Percentiles rank a stretch among this genome's conserved stretches.
Evolutionary conservation across 306 rosid species (phyloP).

Genomic region (Pueraria montana): DNA sequence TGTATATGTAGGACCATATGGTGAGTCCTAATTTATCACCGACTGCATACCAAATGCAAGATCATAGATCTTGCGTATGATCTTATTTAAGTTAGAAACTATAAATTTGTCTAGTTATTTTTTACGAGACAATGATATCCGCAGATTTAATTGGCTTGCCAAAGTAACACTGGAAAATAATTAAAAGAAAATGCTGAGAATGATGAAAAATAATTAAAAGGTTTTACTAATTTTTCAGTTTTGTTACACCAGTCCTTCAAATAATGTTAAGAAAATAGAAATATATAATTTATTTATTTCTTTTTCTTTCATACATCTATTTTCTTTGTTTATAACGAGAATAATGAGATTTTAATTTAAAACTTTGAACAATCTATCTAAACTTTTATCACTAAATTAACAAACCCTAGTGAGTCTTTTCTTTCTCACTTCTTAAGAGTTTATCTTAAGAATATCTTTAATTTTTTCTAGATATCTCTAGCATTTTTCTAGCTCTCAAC

Average conservation of each 20-base stretch:
- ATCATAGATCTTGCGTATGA: neutral
- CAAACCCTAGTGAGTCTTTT: neutral
- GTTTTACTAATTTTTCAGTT: neutral
- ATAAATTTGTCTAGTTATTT: neutral
- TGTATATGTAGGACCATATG: neutral
- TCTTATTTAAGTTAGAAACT: neutral
- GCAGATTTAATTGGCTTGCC: neutral
- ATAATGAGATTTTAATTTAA: neutral
- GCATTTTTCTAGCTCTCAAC: neutral
- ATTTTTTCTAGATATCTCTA: neutral
- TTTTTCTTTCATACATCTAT: neutral
- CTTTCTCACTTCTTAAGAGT: neutral
- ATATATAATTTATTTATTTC: neutral
- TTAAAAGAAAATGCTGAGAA: no score
- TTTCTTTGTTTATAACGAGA: no score
- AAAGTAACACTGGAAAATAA: no score
- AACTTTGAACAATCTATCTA: neutral
- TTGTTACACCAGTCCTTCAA: neutral
- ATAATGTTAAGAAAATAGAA: neutral
- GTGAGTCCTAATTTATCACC: neutral
- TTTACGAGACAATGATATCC: neutral
- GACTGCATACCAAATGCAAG: neutral
- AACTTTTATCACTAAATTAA: neutral
- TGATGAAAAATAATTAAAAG: neutral
- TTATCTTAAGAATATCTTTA: neutral